Conservation (phyloP, 2,329 filamentous ascomycete species). For the Akanthomyces uredinophilus region DNA sequence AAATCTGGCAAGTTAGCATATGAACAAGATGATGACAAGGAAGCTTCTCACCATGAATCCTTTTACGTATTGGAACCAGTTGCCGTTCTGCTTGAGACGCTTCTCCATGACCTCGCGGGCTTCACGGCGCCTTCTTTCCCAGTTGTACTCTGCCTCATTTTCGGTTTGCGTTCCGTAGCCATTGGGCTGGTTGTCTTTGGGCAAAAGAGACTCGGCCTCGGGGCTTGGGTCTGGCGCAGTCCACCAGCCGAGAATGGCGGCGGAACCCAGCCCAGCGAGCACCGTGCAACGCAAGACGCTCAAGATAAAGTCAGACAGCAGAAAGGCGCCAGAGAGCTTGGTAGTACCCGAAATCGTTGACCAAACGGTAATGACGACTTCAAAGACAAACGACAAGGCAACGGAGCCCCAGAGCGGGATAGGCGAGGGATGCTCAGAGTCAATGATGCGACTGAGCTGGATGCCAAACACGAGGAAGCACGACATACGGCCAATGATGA, state of each 20-base stretch:
- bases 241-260: neutral
- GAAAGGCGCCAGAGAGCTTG: constrained; percentile 13
- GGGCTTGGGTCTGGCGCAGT: neutral
- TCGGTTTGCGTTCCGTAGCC: constrained; percentile 29
- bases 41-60: constrained; percentile 53
- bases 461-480: constrained; percentile 61
- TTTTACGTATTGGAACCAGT: constrained; percentile 72
- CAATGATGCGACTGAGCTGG: constrained; percentile 50
- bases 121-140: constrained; percentile 47
- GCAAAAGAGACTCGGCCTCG: constrained; percentile 13
- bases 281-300: constrained; percentile 15
- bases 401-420: constrained; percentile 62
- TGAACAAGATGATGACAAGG: constrained; percentile 3
- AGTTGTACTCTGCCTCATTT: constrained; percentile 46
- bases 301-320: constrained; percentile 23
- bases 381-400: constrained; percentile 52
- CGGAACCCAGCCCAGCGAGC: neutral
- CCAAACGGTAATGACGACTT: constrained; percentile 37
- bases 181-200: constrained; percentile 5
- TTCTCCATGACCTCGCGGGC: constrained; percentile 58
- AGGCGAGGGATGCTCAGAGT: constrained; percentile 48
- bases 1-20: constrained; percentile 43
- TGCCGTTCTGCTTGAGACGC: constrained; percentile 67
- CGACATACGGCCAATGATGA: constrained; percentile 53
- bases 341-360: neutral